Base-by-base conservation (phyloP, 371 early-diverging fungal genomes). In the Syncephalis fuscata region DNA sequence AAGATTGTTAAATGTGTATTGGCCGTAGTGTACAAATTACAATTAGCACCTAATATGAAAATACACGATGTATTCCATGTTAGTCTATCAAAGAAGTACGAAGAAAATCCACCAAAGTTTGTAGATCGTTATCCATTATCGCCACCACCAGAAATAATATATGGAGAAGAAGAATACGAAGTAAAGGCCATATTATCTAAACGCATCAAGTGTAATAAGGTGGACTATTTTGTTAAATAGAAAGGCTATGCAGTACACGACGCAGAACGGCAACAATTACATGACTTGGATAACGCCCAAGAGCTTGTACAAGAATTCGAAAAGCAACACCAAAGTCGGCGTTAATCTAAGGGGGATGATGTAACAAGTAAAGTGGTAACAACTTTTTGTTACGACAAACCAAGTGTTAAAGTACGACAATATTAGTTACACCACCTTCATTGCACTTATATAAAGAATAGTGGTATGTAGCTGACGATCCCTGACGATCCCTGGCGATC, bases 221-320 rank as follows among this genome's bases (percentile, higher is more conserved):
- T 15, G n/a, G 39, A 51, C 1, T 51, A 32, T 11, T 11, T 45
- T 2, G 46, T 51, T 21, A 17, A 51, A 2, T 51, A 39, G 52
- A 39, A 16, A 17, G 46, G 52, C n/a, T 51, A 51, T 25, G 17
- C 45, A 16, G 24, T 8, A n/a, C 21, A 51, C 19, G 51, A 51
- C 1, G 20, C 7, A 2, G 44, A 11, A 1, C 44, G 51, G 45
- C 26, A 51, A 45, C 38, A 44, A 2, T 25, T 20, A 15, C 2
- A 19, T 19, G 38, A 44, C 44, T 44, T 44, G 11, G 11, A 14
- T 2, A 44, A 44, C 11, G 14, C 22, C 5, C 44, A 44, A 22
- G 44, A 44, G 32, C 32, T 32, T 11, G 32, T 32, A 7, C 32
- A 32, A 11, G 32, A 32, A 32, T 32, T 32, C 32, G 32, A 32